Conservation (phyloP, 2,329 filamentous ascomycete genomes). For the Colletotrichum brevisporum region DNA sequence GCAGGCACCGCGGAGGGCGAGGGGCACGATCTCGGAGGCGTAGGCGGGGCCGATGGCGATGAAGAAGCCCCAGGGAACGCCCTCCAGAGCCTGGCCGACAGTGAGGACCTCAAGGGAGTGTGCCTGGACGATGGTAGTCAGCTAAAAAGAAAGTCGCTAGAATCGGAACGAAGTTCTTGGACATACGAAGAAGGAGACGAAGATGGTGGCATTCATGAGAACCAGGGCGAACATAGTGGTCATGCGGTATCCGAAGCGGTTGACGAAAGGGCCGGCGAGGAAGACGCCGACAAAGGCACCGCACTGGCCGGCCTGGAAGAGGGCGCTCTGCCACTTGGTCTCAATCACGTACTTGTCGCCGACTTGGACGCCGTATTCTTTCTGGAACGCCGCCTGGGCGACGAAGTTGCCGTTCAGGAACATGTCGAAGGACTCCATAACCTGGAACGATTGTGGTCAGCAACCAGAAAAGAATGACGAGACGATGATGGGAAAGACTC, state of each 20-base stretch:
- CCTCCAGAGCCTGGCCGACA: slow-evolving; percentile 69
- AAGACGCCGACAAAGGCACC: slow-evolving; percentile 55
- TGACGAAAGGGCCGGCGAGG: slow-evolving; percentile 55
- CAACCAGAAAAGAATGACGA: neutral
- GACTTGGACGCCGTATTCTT: slow-evolving; percentile 52
- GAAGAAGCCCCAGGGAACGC: slow-evolving; percentile 74
- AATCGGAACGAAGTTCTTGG: slow-evolving; percentile 38
- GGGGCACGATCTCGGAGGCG: slow-evolving; percentile 71
- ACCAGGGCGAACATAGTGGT: slow-evolving; percentile 49
- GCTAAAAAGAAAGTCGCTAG: neutral
- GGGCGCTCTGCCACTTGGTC: slow-evolving; percentile 57
- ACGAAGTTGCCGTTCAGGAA: slow-evolving; percentile 64
- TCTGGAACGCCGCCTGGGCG: slow-evolving; percentile 55
- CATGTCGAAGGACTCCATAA: slow-evolving; percentile 66
- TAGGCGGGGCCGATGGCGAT: slow-evolving; percentile 75
- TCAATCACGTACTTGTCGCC: slow-evolving; percentile 48
- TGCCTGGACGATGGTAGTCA: slow-evolving; percentile 47
- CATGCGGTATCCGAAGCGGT: slow-evolving; percentile 54
- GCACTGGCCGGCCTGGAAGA: slow-evolving; percentile 51
- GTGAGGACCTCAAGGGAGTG: slow-evolving; percentile 59
- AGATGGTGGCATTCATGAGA: slow-evolving; percentile 53
- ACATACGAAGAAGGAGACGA: slow-evolving; percentile 66
- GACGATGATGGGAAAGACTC: slow-evolving; percentile 41
- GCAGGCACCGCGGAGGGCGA: slow-evolving; percentile 67
- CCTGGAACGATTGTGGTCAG: slow-evolving; percentile 46